Evolutionary conservation across 352 stramenopile genomes (phyloP), one percentile per base, ranked within the genome.

Genomic region (Aphanomyces cochlioides): DNA sequence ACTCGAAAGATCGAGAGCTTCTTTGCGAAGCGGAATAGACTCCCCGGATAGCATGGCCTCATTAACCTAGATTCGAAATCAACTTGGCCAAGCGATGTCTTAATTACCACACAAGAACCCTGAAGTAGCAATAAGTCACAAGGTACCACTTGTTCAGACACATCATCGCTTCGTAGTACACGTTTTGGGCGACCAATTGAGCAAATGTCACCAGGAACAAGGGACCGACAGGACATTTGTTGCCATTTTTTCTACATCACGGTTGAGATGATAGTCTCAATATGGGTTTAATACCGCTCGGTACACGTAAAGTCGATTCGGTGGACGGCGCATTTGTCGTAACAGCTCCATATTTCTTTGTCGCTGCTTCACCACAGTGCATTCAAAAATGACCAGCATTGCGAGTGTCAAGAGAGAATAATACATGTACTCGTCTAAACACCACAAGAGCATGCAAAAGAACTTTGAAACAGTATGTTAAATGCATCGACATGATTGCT

Each of bases 11-110:
- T 56, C 57, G 1, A 91, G 60, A 3, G 72, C 79, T 73, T 97
- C 90, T 73, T 99, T 99, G 6, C 95, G 79, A 72, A 98, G 83
- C 5, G 95, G 93, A 12, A 98, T 81, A 6, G 87, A 97, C 76
- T 99, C 96, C 43, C 96, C 96, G 5, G 96, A 98, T 21, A 99
- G 81, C 82, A 98, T 97, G 10, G 96, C 94, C 79, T 99, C 96
- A 78, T 98, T 98, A 10, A 39, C 54, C 54, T 61, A 61, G 10
- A 50, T 3, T 58, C 50, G 8, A 58, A 17, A 36, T 19, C 17
- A 19, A 61, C 43, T 37, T 61, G 19, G 28, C 28, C 1, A 28
- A 28, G 28, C 28, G 17, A 61, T n/a, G 19, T 40, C 54, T 41
- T 61, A n/a, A 12, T 17, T 7, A 98, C 90, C 17, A 99, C 89